Evolutionary conservation across 352 stramenopile species (phyloP).

Genomic region (Pythium grandisporangium): DNA sequence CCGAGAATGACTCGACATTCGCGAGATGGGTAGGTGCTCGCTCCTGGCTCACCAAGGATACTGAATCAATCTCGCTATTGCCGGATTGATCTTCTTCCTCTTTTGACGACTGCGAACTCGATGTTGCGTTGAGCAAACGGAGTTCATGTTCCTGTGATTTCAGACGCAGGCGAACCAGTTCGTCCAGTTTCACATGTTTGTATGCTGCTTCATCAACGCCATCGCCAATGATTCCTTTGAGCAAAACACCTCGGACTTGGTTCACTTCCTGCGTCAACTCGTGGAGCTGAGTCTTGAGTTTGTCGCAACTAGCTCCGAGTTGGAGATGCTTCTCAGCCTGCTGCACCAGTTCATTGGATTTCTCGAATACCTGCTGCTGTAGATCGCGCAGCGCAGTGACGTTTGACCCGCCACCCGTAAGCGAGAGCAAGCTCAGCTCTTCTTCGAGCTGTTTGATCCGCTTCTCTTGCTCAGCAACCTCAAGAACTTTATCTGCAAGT

Average conservation of each 20-base stretch:
- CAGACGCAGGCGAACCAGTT: conserved; percentile 60
- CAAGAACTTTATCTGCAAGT: conserved; percentile 17
- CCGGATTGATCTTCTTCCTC: conserved; percentile 2
- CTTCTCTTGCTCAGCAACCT: conserved; percentile 20
- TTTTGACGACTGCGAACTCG: background rate
- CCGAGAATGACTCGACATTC: conserved; percentile 56
- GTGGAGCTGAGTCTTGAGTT: conserved; percentile 27
- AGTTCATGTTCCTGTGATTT: conserved; percentile 51
- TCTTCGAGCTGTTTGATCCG: conserved; percentile 36
- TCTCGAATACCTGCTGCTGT: conserved; percentile 63
- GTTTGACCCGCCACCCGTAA: conserved; percentile 10
- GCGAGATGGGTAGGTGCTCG: conserved; percentile 21
- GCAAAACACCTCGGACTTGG: conserved; percentile 31
- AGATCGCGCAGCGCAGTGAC: conserved; percentile 27
- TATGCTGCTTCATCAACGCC: conserved; percentile 45
- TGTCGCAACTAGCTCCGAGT: conserved; percentile 29
- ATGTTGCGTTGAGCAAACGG: conserved; percentile 29
- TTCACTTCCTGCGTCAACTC: conserved; percentile 41
- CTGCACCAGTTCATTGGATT: conserved; percentile 61
- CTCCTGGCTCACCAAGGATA: background rate
- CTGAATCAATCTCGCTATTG: background rate
- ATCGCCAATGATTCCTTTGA: conserved; percentile 46
- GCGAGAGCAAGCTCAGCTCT: conserved; percentile 34
- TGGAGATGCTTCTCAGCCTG: conserved; percentile 64
- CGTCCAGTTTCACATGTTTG: conserved; percentile 55